Evolutionary conservation across 2,329 filamentous ascomycete genomes (phyloP).

Genomic region (Aspergillus tanneri): DNA sequence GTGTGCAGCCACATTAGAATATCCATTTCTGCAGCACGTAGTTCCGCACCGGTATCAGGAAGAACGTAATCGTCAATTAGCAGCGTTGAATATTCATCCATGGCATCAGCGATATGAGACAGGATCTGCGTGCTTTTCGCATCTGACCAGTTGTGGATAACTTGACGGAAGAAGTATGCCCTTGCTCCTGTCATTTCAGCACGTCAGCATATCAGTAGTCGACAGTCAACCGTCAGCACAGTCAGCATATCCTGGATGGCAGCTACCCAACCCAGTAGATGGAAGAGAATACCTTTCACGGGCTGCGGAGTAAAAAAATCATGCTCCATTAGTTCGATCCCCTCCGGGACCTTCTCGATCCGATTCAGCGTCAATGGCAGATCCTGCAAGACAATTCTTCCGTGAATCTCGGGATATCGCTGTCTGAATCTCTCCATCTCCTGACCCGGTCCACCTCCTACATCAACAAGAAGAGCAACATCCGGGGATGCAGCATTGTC

Average conservation of each 20-base stretch:
- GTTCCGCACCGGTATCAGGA: conserved; percentile 32
- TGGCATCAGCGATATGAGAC: conserved; percentile 27
- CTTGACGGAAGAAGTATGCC: conserved; percentile 34
- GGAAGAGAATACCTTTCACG: conserved; percentile 44
- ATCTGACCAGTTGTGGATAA: conserved; percentile 37
- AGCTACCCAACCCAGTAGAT: too few relatives aligned
- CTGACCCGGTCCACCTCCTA: conserved; percentile 44
- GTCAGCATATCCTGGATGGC: too few relatives aligned
- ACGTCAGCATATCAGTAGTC: too few relatives aligned
- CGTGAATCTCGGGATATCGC: conserved; percentile 38
- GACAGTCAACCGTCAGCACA: too few relatives aligned
- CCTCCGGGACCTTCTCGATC: conserved; percentile 10
- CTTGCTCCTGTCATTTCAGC: conserved; percentile 26
- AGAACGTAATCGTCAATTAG: conserved; percentile 45
- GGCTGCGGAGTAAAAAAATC: conserved; percentile 51
- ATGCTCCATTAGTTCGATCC: conserved; percentile 37
- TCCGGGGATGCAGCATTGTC: too few relatives aligned
- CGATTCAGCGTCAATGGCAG: conserved; percentile 38
- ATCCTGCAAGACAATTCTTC: conserved; percentile 51
- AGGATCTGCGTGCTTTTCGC: conserved; percentile 28
- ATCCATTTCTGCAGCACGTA: conserved; percentile 35
- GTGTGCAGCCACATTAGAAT: conserved; percentile 43
- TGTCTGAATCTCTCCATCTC: conserved; percentile 37
- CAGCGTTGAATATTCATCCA: conserved; percentile 41
- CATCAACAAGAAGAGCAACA: conserved; percentile 38